Conservation (phyloP, 2,329 filamentous ascomycete species). For the Acrocalymma vagum region DNA sequence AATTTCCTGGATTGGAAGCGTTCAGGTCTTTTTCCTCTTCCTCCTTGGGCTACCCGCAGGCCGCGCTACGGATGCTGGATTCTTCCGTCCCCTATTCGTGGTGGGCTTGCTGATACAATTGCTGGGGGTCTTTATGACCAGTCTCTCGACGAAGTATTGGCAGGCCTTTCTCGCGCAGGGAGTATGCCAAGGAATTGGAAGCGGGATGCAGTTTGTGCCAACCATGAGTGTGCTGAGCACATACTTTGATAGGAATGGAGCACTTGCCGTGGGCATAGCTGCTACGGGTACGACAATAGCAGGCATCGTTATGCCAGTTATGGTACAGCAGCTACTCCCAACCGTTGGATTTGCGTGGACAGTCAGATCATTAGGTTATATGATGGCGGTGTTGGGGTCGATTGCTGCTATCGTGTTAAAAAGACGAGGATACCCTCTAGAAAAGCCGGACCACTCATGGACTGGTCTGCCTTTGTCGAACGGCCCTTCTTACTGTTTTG, state of each 20-base stretch:
- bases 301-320: conserved; percentile 24
- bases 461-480: conserved; percentile 47
- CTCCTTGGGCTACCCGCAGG: conserved; percentile 55
- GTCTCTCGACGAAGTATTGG: conserved; percentile 53
- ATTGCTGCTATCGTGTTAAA: no score
- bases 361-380: conserved; percentile 64
- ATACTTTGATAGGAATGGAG: conserved; percentile 14
- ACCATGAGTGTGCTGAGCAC: conserved; percentile 42
- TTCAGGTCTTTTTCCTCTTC: conserved; percentile 57
- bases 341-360: conserved; percentile 64
- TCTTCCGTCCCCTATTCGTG: conserved; percentile 50
- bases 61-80: conserved; percentile 58
- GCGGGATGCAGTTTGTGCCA: conserved; percentile 29
- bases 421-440: no score
- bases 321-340: conserved; percentile 14
- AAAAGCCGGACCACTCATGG: conserved; percentile 46
- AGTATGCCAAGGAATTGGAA: conserved; percentile 32
- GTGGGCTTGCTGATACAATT: conserved; percentile 50
- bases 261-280: conserved; percentile 20
- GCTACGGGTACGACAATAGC: conserved; percentile 20
- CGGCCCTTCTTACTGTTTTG: conserved; percentile 40
- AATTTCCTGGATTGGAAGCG: conserved; percentile 60
- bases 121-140: conserved; percentile 59
- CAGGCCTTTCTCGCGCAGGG: conserved; percentile 43
- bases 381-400: conserved; percentile 57